Percentiles rank a stretch among this genome's conserved stretches.
Evolutionary conservation across 2,329 filamentous ascomycete species (phyloP).

Genomic region (Pestalotiopsis sp.): DNA sequence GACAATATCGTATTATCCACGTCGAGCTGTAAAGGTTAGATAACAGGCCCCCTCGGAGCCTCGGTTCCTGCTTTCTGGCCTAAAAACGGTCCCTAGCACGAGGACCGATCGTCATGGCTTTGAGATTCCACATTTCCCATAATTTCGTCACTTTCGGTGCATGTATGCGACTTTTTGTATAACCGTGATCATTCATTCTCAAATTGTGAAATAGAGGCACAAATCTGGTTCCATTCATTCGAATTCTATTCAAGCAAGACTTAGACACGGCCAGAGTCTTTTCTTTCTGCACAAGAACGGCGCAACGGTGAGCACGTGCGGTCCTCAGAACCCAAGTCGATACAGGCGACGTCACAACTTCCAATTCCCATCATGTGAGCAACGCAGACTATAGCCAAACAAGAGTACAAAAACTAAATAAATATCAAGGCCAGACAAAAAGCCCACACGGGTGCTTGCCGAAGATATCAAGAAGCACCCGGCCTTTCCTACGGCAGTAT

Average conservation of each 20-base stretch:
- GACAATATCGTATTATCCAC: not conserved
- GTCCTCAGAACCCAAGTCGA: not conserved
- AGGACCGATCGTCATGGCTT: not conserved
- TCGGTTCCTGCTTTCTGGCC: not conserved
- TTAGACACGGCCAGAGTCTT: not conserved
- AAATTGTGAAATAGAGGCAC: not conserved
- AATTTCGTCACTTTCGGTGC: not conserved
- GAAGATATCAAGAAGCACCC: constrained; percentile 52
- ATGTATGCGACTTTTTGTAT: not conserved
- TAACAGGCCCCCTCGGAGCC: not conserved
- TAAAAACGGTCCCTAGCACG: not conserved
- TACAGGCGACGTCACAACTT: not conserved
- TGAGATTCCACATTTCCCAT: not conserved
- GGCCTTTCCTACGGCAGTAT: constrained; percentile 68
- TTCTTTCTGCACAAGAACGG: not conserved
- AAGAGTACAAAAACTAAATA: not conserved
- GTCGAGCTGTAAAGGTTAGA: not conserved
- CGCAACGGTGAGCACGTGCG: not conserved
- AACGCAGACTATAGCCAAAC: not conserved
- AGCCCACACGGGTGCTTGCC: constrained; percentile 21
- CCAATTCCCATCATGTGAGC: not conserved
- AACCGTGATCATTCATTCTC: not conserved
- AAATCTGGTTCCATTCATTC: not conserved
- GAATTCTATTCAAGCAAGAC: not conserved
- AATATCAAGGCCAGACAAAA: not conserved